Evolutionary conservation across 2,329 filamentous ascomycete species (phyloP).

Genomic region (Sporothrix brasiliensis): DNA sequence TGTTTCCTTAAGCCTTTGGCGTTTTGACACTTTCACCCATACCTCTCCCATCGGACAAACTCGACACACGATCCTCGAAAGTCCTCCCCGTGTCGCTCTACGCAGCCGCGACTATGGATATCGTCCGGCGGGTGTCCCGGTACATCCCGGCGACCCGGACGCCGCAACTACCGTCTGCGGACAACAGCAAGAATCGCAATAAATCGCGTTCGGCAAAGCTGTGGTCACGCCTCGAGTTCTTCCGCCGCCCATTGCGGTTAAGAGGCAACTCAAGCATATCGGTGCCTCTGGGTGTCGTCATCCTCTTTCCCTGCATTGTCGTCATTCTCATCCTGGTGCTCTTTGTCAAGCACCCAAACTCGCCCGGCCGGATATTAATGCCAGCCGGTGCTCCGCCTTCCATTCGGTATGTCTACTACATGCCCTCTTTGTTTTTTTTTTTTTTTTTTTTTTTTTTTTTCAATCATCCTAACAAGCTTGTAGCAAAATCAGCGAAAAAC

Average conservation of each 20-base stretch:
- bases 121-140: constrained; percentile 59
- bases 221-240: constrained; percentile 69
- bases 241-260: constrained; percentile 82
- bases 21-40: not conserved
- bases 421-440: not conserved
- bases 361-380: constrained; percentile 79
- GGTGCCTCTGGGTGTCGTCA: constrained; percentile 86
- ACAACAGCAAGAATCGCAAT: constrained; percentile 55
- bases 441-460: not conserved
- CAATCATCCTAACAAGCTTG: constrained; percentile 21
- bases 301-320: constrained; percentile 89
- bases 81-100: not conserved
- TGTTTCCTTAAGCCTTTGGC: not conserved
- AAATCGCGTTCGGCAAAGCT: constrained; percentile 46
- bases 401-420: constrained; percentile 68
- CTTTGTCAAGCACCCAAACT: constrained; percentile 84
- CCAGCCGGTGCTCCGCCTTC: constrained; percentile 84
- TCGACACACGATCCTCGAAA: not conserved
- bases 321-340: constrained; percentile 88
- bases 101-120: constrained; percentile 53
- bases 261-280: constrained; percentile 91
- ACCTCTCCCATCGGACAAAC: not conserved
- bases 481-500: constrained; percentile 94
- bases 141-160: constrained; percentile 50
- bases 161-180: constrained; percentile 53